A percentile compares a stretch with the other conserved stretches of the same genome.
Conservation (phyloP, 805 yeast genomes). For the Candida railenensis region DNA sequence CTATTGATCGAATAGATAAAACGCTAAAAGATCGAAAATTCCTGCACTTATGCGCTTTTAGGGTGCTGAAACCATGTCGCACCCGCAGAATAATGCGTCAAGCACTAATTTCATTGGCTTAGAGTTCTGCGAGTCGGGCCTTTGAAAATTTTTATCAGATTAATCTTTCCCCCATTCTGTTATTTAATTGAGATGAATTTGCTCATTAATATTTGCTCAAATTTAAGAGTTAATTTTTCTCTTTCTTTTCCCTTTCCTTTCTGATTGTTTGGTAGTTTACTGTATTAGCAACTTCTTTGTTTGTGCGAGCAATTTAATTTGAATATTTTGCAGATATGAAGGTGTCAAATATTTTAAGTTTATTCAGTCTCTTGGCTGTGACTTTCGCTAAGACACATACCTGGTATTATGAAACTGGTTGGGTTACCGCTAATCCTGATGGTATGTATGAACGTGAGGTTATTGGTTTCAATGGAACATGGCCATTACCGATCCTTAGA, state of each 20-base stretch:
- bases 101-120: constrained; percentile 3
- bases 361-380: constrained; percentile 9
- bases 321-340: constrained; percentile 9
- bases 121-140: constrained; percentile 5
- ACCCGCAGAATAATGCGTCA: not conserved
- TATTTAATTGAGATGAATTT: constrained; percentile 4
- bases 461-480: constrained; percentile 65
- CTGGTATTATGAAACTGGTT: constrained; percentile 63
- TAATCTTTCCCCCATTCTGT: not conserved
- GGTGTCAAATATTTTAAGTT: constrained; percentile 9
- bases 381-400: constrained; percentile 52
- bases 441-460: constrained; percentile 54
- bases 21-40: not conserved
- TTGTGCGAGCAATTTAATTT: not conserved
- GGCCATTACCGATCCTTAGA: constrained; percentile 87
- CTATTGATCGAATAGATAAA: not conserved
- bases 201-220: constrained; percentile 3
- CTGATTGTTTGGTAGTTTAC: not conserved
- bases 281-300: not conserved
- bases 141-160: constrained; percentile 4
- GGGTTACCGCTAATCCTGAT: constrained; percentile 71
- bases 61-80: not conserved
- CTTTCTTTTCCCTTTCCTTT: not conserved
- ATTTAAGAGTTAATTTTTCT: not conserved
- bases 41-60: not conserved